Conservation (phyloP, 2,329 filamentous ascomycete species). For the Corynespora cassiicola region DNA sequence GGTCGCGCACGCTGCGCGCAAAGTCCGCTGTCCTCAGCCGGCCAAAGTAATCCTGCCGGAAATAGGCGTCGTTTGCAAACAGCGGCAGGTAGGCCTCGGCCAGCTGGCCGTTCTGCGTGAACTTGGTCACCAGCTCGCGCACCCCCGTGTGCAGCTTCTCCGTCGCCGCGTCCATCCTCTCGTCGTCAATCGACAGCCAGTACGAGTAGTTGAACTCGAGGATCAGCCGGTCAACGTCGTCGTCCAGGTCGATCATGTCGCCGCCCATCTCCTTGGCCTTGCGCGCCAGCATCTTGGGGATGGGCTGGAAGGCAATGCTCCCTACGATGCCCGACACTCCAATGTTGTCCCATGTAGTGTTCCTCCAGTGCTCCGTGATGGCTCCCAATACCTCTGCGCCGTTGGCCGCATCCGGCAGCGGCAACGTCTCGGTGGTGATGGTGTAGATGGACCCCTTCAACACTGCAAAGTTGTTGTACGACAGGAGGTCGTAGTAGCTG, state of each 20-base stretch:
- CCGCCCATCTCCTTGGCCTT: conserved; percentile 26
- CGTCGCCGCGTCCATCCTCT: conserved; percentile 45
- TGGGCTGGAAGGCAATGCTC: conserved; percentile 35
- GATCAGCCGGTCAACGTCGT: conserved; percentile 50
- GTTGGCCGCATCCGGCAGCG: conserved; percentile 23
- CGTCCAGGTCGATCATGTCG: conserved; percentile 48
- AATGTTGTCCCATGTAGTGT: conserved; percentile 19
- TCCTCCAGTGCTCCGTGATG: conserved; percentile 31
- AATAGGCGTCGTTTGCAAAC: conserved; percentile 56
- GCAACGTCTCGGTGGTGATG: conserved; percentile 35
- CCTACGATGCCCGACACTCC: conserved; percentile 30
- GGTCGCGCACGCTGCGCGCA: conserved; percentile 40
- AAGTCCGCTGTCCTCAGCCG: conserved; percentile 41
- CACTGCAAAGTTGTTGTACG: conserved; percentile 50
- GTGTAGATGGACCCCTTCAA: conserved; percentile 36
- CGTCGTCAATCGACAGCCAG: conserved; percentile 37
- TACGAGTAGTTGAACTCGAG: conserved; percentile 53
- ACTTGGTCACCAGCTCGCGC: conserved; percentile 40
- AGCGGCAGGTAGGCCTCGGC: conserved; percentile 51
- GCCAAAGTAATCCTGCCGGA: conserved; percentile 52
- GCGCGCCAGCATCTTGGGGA: conserved; percentile 28
- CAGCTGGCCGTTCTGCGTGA: conserved; percentile 41
- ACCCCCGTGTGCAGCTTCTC: conserved; percentile 46
- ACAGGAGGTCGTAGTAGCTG: conserved; percentile 54
- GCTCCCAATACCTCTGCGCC: conserved; percentile 26